Evolutionary conservation across 768 basidiomycete species (phyloP).

Genomic region (Suillus tomentosus): DNA sequence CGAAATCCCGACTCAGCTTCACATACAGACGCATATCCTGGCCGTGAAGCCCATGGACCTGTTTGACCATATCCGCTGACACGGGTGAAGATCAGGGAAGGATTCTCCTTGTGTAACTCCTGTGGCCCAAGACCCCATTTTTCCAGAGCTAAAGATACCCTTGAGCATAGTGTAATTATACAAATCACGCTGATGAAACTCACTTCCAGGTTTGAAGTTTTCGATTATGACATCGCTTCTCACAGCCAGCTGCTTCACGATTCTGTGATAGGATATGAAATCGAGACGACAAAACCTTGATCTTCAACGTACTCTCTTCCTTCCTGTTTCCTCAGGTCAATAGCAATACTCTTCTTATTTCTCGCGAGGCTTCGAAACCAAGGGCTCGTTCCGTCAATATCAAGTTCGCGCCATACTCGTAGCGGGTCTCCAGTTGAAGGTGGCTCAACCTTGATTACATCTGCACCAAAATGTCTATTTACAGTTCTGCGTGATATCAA

Average conservation of each 20-base stretch:
- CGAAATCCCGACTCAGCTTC: constrained; percentile 77
- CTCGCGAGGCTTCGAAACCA: constrained; percentile 74
- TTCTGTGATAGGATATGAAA: constrained; percentile 35
- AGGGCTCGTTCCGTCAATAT: constrained; percentile 69
- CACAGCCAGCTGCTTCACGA: constrained; percentile 61
- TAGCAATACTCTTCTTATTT: constrained; percentile 75
- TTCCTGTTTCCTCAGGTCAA: constrained; percentile 60
- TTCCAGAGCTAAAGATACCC: constrained; percentile 52
- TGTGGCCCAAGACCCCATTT: constrained; percentile 67
- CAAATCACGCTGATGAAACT: constrained; percentile 22
- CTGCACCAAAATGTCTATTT: constrained; percentile 67
- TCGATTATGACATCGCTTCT: constrained; percentile 69
- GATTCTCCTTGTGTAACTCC: constrained; percentile 70
- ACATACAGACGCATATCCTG: constrained; percentile 74
- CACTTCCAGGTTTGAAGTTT: constrained; percentile 78
- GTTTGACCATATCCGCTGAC: constrained; percentile 78
- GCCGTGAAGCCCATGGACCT: constrained; percentile 69
- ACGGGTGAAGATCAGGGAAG: constrained; percentile 88
- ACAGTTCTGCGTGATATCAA: not conserved
- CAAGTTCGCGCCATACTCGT: constrained; percentile 71
- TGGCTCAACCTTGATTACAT: constrained; percentile 72
- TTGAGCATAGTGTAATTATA: not conserved
- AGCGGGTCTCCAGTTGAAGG: constrained; percentile 65
- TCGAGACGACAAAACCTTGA: not conserved
- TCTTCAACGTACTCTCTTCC: constrained; percentile 46